Evolutionary conservation across 306 rosid species (phyloP).

Genomic region (Herpetospermum pedunculosum): DNA sequence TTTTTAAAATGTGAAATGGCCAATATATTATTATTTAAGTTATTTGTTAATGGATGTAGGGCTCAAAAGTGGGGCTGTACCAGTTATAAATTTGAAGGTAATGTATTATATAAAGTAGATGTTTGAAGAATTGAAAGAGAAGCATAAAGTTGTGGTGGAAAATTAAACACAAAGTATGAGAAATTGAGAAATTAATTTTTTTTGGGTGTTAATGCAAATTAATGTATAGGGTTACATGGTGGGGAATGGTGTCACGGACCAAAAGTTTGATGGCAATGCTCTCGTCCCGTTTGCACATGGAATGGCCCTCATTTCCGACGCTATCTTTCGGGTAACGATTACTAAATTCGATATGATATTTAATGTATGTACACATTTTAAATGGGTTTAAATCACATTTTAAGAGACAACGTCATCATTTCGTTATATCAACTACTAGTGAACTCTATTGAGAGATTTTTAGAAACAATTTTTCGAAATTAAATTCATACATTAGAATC

Average conservation of each 20-base stretch:
- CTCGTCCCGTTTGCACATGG: slow-evolving; percentile 73
- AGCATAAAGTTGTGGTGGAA: background rate
- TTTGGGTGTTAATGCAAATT: background rate
- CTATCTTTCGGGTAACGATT: slow-evolving; percentile 31
- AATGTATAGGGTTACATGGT: slow-evolving; percentile 71
- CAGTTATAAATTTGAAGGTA: slow-evolving; percentile 59
- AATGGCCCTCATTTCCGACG: slow-evolving; percentile 67
- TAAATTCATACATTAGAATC: too few species aligned
- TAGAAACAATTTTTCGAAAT: too few species aligned
- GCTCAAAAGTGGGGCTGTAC: slow-evolving; percentile 27
- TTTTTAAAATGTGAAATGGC: too few species aligned
- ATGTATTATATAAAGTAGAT: background rate
- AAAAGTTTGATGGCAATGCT: slow-evolving; percentile 44
- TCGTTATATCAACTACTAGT: too few species aligned
- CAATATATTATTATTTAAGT: too few species aligned
- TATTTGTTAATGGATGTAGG: slow-evolving; percentile 29
- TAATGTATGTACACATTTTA: too few species aligned
- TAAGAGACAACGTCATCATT: too few species aligned
- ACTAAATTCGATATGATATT: background rate
- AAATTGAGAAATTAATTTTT: background rate
- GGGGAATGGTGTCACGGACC: slow-evolving; percentile 77
- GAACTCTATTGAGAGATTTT: too few species aligned
- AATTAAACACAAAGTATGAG: background rate
- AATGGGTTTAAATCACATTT: too few species aligned
- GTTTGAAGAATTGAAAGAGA: background rate